These are phyloP conservation scores for Davidsoniella eucalypti DNA, from an alignment of 2,329 filamentous ascomycete genomes.

Conservation along the genomic window DNA sequence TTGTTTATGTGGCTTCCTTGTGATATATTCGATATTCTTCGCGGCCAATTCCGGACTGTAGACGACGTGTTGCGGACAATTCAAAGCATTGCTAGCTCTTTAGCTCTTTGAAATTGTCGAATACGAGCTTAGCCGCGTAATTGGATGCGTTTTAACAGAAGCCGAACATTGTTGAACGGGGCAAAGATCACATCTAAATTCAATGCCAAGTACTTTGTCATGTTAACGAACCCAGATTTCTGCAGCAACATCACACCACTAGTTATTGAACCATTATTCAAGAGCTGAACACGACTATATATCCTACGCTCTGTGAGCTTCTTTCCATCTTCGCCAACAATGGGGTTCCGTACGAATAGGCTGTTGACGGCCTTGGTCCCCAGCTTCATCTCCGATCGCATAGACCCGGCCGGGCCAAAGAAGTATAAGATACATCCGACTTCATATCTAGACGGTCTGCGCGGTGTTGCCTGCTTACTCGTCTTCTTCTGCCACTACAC, in stretches of 20 bases:
- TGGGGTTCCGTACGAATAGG: conserved; percentile 7
- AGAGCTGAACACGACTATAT: neutral
- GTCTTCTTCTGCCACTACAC: conserved; percentile 40
- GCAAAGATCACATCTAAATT: neutral
- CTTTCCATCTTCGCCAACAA: neutral
- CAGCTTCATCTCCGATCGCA: conserved; percentile 13
- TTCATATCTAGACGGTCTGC: conserved; percentile 41
- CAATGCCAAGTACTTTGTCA: neutral
- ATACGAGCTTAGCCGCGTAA: no score
- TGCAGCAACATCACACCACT: neutral
- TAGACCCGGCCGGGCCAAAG: conserved; percentile 9
- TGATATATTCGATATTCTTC: no score
- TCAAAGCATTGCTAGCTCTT: no score
- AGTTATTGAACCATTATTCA: neutral
- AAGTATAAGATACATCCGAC: conserved; percentile 27
- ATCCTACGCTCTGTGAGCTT: neutral
- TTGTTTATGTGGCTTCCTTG: no score
- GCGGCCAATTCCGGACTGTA: no score
- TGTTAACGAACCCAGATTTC: neutral
- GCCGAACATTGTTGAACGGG: neutral
- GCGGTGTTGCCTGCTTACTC: conserved; percentile 37
- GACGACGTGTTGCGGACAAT: no score
- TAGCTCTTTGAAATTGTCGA: no score
- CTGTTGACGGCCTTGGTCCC: conserved; percentile 11
- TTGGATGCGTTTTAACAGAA: neutral